Base-by-base conservation (phyloP, 2,329 filamentous ascomycete species). In the Xylariaceae sp. region DNA sequence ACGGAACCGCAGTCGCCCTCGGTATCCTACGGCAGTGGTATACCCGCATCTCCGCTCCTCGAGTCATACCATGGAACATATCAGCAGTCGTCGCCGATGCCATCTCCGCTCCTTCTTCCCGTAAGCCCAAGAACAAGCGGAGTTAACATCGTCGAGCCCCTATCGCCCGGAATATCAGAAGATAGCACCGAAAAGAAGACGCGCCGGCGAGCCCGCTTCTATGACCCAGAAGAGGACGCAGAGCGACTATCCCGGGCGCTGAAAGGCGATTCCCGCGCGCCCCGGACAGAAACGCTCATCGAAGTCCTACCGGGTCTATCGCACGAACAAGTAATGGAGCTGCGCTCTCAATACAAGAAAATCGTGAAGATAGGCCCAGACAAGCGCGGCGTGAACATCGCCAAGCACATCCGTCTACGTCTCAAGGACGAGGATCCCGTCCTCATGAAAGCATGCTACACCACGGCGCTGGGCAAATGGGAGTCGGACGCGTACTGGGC, bases 401-500 rank as follows among this genome's bases (percentile, higher is more conserved):
- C 89, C 59, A 93, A 93, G 75, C 90, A 94, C 74, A 89, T 94
- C 72, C 90, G 90, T 62, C 79, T 83, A 15, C 82, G 85, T 17
- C 80, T 92, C 68, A 92, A 92, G 75, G 86, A 90, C 49, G 83
- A 86, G 66, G 82, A 88, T 56, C 80, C 86, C 3, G 87, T 85
- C 66, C 87, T 97, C 65, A 93, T 92, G 76, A 97, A 97, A 75
- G 89, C 89, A 5, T 92, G 88, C 69, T 97, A 97, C 73, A 86
- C 92, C 2, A 92, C 90, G 2, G 92, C 93, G 0, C 82, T 97
- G 0, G 94, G 94, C 8, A 83, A 83, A 55, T 97, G 92, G 87
- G 94, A 97, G 76, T 88, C 87, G 66, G 94, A 99, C 73, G 90
- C 91, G 0, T 96, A 96, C 79, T 99, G 94, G 92, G 92, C 93